Conservation (phyloP, 2,329 filamentous ascomycete genomes). For the Coniochaeta sp. region DNA sequence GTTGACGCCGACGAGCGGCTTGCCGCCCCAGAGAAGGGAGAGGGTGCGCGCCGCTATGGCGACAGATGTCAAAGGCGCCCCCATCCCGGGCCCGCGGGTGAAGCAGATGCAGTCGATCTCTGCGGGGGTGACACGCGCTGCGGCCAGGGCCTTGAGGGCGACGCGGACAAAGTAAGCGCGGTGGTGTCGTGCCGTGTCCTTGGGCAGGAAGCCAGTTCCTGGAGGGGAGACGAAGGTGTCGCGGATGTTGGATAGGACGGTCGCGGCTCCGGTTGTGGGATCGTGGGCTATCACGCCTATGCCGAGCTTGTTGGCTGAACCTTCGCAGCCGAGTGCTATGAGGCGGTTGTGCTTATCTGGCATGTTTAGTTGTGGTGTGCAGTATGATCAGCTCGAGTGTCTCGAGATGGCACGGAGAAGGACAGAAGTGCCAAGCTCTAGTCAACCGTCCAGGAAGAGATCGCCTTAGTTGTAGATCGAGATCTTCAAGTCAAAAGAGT, state of each 20-base stretch:
- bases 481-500: neutral
- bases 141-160: slow-evolving; percentile 70
- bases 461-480: neutral
- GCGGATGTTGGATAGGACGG: slow-evolving; percentile 85
- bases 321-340: slow-evolving; percentile 63
- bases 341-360: slow-evolving; percentile 28
- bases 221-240: slow-evolving; percentile 91
- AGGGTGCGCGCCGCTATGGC: slow-evolving; percentile 80
- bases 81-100: slow-evolving; percentile 94
- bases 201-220: slow-evolving; percentile 89
- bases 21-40: slow-evolving; percentile 70
- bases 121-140: slow-evolving; percentile 51
- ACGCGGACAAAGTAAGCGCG: slow-evolving; percentile 74
- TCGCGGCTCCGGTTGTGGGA: slow-evolving; percentile 41
- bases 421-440: neutral
- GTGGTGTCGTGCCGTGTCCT: slow-evolving; percentile 93
- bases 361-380: slow-evolving; percentile 16
- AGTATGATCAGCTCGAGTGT: neutral
- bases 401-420: neutral
- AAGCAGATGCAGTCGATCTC: slow-evolving; percentile 92
- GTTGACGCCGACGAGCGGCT: slow-evolving; percentile 89
- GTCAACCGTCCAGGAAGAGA: neutral
- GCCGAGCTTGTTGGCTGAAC: slow-evolving; percentile 95
- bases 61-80: slow-evolving; percentile 79
- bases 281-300: slow-evolving; percentile 82